Conservation (phyloP, 2,329 filamentous ascomycete species). For the Coniochaeta sp. region DNA sequence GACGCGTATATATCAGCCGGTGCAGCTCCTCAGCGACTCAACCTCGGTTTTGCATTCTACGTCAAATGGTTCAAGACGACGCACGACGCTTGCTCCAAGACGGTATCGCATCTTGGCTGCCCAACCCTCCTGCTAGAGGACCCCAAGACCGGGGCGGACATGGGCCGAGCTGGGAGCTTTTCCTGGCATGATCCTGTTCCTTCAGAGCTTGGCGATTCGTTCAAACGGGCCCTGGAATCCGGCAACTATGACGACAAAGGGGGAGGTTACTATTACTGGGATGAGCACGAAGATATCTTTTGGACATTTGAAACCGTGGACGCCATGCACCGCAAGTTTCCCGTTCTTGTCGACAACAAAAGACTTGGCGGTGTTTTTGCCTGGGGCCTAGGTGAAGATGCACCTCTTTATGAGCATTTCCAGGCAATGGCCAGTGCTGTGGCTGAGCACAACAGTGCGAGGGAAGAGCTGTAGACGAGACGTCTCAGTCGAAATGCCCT, state of each 20-base stretch:
- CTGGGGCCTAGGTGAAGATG: conserved; percentile 68
- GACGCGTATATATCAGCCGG: conserved; percentile 53
- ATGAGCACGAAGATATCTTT: conserved; percentile 50
- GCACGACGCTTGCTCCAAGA: conserved; percentile 32
- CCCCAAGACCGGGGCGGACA: conserved; percentile 49
- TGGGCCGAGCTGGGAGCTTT: conserved; percentile 43
- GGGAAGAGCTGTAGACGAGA: neutral
- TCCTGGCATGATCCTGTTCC: conserved; percentile 53
- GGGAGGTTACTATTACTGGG: conserved; percentile 65
- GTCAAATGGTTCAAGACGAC: conserved; percentile 58
- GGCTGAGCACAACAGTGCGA: conserved; percentile 3
- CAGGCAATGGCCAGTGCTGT: conserved; percentile 21
- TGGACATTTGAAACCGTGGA: conserved; percentile 67
- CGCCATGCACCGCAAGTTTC: conserved; percentile 55
- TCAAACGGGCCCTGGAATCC: conserved; percentile 42
- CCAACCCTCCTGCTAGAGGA: conserved; percentile 52
- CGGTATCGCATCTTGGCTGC: conserved; percentile 47
- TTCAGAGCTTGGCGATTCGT: conserved; percentile 46
- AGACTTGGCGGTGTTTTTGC: conserved; percentile 65
- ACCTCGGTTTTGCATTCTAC: conserved; percentile 63
- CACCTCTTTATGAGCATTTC: conserved; percentile 33
- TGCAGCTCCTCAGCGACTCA: conserved; percentile 46
- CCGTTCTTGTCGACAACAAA: conserved; percentile 46
- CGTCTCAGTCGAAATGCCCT: neutral
- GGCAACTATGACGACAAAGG: conserved; percentile 48